Evolutionary conservation across 805 yeast genomes (phyloP).

Genomic region (Candida nanaspora): DNA sequence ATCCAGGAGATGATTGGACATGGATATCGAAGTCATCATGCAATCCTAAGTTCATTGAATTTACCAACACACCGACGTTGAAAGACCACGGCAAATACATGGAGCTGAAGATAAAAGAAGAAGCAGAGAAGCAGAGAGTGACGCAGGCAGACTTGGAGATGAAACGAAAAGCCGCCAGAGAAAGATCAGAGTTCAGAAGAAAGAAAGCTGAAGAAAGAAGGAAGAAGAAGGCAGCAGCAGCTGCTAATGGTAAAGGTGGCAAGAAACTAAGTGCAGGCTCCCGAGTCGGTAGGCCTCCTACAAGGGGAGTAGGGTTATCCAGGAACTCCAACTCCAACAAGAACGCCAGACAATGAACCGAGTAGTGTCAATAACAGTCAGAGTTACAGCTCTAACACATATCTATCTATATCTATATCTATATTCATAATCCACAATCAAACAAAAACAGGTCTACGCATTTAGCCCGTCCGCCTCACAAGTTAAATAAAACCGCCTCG

Average conservation of each 20-base stretch:
- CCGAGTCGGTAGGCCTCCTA: background rate
- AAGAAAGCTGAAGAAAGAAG: conserved; percentile 17
- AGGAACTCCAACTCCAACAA: too few relatives aligned
- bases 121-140: conserved; percentile 4
- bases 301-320: too few relatives aligned
- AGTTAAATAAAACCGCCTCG: too few relatives aligned
- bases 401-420: too few relatives aligned
- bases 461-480: too few relatives aligned
- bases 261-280: background rate
- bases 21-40: conserved; percentile 32
- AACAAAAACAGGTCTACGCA: too few relatives aligned
- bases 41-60: conserved; percentile 18
- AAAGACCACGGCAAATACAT: conserved; percentile 18
- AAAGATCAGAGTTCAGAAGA: conserved; percentile 15
- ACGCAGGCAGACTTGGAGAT: conserved; percentile 7
- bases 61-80: conserved; percentile 12
- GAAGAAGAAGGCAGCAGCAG: conserved; percentile 10
- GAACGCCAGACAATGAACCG: too few relatives aligned
- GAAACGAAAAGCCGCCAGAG: conserved; percentile 10
- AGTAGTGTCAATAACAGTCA: too few relatives aligned
- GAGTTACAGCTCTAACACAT: too few relatives aligned
- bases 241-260: background rate
- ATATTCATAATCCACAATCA: too few relatives aligned
- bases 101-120: conserved; percentile 7
- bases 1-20: conserved; percentile 63